These are phyloP conservation scores for Pseudodiploospora longispora DNA, from an alignment of 2,329 filamentous ascomycete species.

Conservation along the genomic window DNA sequence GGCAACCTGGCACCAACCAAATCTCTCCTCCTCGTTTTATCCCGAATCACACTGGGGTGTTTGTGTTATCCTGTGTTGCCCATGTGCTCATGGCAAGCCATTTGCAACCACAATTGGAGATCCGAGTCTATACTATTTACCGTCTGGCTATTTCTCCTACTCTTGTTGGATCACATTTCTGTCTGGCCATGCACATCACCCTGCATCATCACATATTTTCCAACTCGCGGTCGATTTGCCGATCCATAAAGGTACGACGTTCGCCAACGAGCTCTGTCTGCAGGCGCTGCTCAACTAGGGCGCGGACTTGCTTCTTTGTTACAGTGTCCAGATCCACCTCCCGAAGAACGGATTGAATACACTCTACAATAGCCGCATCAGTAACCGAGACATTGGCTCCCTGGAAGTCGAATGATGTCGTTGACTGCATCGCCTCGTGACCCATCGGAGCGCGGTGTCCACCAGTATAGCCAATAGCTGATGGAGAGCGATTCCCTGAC, in stretches of 20 bases:
- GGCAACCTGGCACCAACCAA: too few species aligned
- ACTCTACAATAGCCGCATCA: constrained; percentile 72
- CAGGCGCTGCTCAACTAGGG: constrained; percentile 84
- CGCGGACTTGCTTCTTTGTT: constrained; percentile 94
- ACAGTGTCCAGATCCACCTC: constrained; percentile 95
- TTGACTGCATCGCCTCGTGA: constrained; percentile 39
- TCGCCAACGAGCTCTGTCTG: constrained; percentile 85
- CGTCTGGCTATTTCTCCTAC: too few species aligned
- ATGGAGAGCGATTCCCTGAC: constrained; percentile 30
- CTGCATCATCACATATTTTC: constrained; percentile 67
- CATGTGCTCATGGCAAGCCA: too few species aligned
- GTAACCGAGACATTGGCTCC: constrained; percentile 58
- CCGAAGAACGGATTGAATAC: constrained; percentile 70
- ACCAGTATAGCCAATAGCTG: constrained; percentile 38
- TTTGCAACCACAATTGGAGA: too few species aligned
- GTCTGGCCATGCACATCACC: too few species aligned
- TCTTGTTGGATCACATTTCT: too few species aligned
- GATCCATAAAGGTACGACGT: constrained; percentile 80
- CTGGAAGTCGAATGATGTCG: constrained; percentile 53
- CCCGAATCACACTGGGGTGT: too few species aligned
- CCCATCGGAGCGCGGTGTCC: constrained; percentile 40
- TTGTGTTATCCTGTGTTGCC: too few species aligned
- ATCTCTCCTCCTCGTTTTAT: too few species aligned
- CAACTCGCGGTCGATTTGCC: constrained; percentile 86
- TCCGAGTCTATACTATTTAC: too few species aligned